These are phyloP conservation scores for Massariosphaeria phaeospora DNA, from an alignment of 495 filamentous ascomycete genomes.

Conservation along the genomic window DNA sequence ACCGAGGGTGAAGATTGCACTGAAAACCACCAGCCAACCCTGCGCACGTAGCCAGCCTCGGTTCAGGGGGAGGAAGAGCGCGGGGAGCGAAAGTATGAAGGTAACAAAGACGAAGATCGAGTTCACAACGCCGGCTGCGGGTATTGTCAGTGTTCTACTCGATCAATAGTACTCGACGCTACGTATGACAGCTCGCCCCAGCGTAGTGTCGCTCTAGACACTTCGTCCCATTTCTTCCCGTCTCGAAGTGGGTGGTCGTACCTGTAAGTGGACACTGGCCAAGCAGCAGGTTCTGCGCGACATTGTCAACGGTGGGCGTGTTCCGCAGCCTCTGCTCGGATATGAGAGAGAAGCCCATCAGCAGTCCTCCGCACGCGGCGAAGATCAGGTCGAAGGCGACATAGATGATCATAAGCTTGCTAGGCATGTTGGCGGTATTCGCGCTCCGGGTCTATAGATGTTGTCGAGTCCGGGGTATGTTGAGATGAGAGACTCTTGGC, in stretches of 20 bases:
- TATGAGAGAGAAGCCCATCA: slow-evolving; percentile 59
- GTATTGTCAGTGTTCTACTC: slow-evolving; percentile 16
- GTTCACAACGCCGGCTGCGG: slow-evolving; percentile 59
- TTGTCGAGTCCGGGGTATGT: not conserved
- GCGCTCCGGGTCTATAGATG: not conserved
- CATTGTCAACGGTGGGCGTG: slow-evolving; percentile 49
- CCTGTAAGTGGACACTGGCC: slow-evolving; percentile 56
- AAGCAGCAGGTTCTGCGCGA: slow-evolving; percentile 60
- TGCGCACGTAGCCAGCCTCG: slow-evolving; percentile 46
- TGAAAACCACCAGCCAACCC: slow-evolving; percentile 55
- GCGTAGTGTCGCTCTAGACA: not conserved
- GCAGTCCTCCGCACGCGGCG: slow-evolving; percentile 56
- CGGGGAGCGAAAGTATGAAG: slow-evolving; percentile 42
- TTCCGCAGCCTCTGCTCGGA: slow-evolving; percentile 47
- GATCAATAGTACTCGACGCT: not conserved
- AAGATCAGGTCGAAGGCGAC: slow-evolving; percentile 53
- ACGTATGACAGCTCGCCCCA: not conserved
- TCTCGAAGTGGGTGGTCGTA: slow-evolving; percentile 33
- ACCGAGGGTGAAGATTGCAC: slow-evolving; percentile 57
- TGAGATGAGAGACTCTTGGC: not conserved
- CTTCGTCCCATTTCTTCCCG: slow-evolving; percentile 2
- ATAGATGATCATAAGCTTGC: slow-evolving; percentile 36
- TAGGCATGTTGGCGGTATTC: slow-evolving; percentile 27
- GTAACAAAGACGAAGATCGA: slow-evolving; percentile 58
- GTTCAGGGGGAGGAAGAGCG: slow-evolving; percentile 38